These are phyloP conservation scores for Cicer cuneatum DNA, from an alignment of 306 rosid genomes.

Conservation along the genomic window DNA sequence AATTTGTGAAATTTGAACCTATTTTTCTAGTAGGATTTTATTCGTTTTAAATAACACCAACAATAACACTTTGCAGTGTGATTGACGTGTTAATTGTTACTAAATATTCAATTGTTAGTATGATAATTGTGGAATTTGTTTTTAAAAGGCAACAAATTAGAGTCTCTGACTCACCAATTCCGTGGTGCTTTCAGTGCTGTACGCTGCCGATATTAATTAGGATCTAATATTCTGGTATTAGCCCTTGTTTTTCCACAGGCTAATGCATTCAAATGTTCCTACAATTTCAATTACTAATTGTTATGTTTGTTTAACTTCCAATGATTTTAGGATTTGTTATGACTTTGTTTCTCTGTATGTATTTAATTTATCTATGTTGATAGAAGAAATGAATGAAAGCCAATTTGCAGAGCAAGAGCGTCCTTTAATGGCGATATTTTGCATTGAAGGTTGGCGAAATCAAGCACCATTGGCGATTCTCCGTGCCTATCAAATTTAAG, in stretches of 20 bases:
- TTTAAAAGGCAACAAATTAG: conserved; percentile 93
- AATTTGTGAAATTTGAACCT: too few species aligned
- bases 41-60: too few species aligned
- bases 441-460: conserved; percentile 93
- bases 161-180: conserved; percentile 78
- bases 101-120: too few species aligned
- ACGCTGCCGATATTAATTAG: conserved; percentile 81
- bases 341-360: neutral
- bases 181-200: conserved; percentile 76
- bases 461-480: conserved; percentile 57
- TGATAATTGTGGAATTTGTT: too few species aligned
- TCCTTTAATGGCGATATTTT: conserved; percentile 56
- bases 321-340: too few species aligned
- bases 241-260: conserved; percentile 39
- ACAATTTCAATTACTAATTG: conserved; percentile 20
- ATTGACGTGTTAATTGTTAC: too few species aligned
- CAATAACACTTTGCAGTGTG: too few species aligned
- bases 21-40: too few species aligned
- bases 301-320: neutral
- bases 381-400: too few species aligned
- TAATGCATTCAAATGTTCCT: conserved; percentile 74
- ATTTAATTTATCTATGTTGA: too few species aligned
- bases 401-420: conserved; percentile 88
- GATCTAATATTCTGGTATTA: conserved; percentile 77
- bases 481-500: conserved; percentile 76